These are phyloP conservation scores for Litsea cubeba DNA, from an alignment of 164 flowering plant genomes.

Conservation along the genomic window DNA sequence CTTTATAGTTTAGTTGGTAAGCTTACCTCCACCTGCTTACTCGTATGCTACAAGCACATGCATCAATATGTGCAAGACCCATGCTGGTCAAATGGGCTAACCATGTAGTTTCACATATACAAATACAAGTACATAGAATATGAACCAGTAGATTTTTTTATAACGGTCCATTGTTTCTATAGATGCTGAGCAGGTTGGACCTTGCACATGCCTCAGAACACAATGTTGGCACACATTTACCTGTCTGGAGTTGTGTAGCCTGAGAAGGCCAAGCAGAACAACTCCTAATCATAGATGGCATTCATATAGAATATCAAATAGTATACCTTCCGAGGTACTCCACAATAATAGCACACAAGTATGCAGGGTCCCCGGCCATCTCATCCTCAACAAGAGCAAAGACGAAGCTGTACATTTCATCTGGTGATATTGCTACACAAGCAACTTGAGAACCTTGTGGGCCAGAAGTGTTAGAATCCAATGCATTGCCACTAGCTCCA, in stretches of 20 bases:
- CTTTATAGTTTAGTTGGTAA: not conserved
- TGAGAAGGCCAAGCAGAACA: not conserved
- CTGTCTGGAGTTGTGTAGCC: not conserved
- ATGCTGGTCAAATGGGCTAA: not conserved
- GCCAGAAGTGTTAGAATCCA: constrained; percentile 40
- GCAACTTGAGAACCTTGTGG: constrained; percentile 43
- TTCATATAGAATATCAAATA: not conserved
- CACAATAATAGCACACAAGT: constrained; percentile 66
- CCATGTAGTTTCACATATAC: not conserved
- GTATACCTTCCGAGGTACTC: constrained; percentile 87
- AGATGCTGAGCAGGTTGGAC: not conserved
- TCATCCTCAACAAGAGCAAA: constrained; percentile 86
- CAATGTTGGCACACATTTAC: not conserved
- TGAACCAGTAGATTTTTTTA: not conserved
- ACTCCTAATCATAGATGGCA: not conserved
- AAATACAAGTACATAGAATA: not conserved
- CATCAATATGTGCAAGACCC: not conserved
- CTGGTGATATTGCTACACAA: constrained; percentile 78
- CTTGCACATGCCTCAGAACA: not conserved
- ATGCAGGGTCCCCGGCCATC: constrained; percentile 76
- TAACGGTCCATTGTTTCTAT: not conserved
- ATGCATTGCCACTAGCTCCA: constrained; percentile 24
- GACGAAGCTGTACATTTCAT: constrained; percentile 75
- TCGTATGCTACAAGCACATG: not conserved
- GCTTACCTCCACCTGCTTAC: not conserved